A percentile compares a stretch with the other conserved stretches of the same genome.
phyloP scores from a whole-genome alignment of 2,329 filamentous ascomycete species.

The Fusarium continuum region DNA sequence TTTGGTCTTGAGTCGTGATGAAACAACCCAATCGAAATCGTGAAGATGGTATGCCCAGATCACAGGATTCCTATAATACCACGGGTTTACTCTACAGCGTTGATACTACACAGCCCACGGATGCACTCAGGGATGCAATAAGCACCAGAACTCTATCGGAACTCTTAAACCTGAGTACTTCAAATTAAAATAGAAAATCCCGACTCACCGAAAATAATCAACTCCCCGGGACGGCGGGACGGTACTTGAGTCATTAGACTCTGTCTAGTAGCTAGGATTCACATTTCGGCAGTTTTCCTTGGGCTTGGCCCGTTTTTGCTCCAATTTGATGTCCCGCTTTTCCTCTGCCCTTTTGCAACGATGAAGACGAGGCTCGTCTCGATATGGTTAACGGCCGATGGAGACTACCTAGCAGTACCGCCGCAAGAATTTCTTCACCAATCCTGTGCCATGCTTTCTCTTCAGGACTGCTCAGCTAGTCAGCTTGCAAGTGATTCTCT shows the following conservation, averaged over 20 bases:
- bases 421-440: neutral
- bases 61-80: neutral
- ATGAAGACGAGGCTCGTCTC: conserved; percentile 24
- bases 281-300: conserved; percentile 34
- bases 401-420: conserved; percentile 4
- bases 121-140: conserved; percentile 11
- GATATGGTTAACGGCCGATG: conserved; percentile 24
- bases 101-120: neutral
- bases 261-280: conserved; percentile 16
- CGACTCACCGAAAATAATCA: conserved; percentile 5
- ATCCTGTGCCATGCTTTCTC: conserved; percentile 14
- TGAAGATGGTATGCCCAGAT: neutral
- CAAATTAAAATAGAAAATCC: conserved; percentile 6
- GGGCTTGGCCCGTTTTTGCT: conserved; percentile 28
- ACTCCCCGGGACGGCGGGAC: conserved; percentile 23
- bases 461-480: neutral
- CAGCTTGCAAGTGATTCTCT: conserved; percentile 4
- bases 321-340: conserved; percentile 37
- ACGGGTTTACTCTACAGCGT: neutral
- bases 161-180: neutral
- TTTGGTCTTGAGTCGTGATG: conserved; percentile 20
- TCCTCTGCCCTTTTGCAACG: conserved; percentile 10
- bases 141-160: conserved; percentile 7
- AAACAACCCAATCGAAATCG: too few relatives aligned
- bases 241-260: conserved; percentile 36